phyloP scores from a whole-genome alignment of 2,329 filamentous ascomycete species.

The Cordyceps militaris region DNA sequence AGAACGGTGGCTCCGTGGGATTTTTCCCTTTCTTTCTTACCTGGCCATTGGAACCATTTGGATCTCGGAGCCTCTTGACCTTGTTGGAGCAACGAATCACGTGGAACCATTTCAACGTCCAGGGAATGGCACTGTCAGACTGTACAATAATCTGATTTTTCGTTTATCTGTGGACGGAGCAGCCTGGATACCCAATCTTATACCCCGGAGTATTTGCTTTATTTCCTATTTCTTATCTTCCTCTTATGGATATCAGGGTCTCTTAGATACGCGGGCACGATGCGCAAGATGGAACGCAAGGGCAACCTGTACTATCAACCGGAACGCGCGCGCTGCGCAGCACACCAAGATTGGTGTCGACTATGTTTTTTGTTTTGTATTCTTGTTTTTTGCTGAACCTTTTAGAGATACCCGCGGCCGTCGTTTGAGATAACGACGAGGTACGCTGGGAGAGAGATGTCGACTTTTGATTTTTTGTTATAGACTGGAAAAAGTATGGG shows the following conservation, averaged over 20 bases:
- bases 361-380: conserved; percentile 4
- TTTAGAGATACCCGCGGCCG: conserved; percentile 29
- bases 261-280: conserved; percentile 12
- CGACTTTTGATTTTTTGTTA: conserved; percentile 6
- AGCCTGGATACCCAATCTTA: conserved; percentile 13
- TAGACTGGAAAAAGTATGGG: conserved; percentile 9
- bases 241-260: conserved; percentile 12
- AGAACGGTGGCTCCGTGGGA: conserved; percentile 9
- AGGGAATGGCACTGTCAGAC: conserved; percentile 20
- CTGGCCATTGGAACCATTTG: conserved; percentile 14
- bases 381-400: conserved; percentile 23
- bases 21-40: conserved; percentile 15
- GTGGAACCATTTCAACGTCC: conserved; percentile 16
- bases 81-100: conserved; percentile 19
- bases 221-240: conserved; percentile 22
- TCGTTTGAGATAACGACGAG: conserved; percentile 1
- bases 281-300: conserved; percentile 13
- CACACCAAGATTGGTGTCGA: conserved; percentile 3
- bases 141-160: conserved; percentile 25
- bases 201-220: conserved; percentile 19
- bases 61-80: conserved; percentile 11
- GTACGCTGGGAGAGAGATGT: conserved; percentile 8
- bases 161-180: conserved; percentile 18
- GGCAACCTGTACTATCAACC: conserved; percentile 27
- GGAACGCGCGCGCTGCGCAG: conserved; percentile 6